phyloP scores from a whole-genome alignment of 257 asterid species.

The Solanum pinnatisectum region DNA sequence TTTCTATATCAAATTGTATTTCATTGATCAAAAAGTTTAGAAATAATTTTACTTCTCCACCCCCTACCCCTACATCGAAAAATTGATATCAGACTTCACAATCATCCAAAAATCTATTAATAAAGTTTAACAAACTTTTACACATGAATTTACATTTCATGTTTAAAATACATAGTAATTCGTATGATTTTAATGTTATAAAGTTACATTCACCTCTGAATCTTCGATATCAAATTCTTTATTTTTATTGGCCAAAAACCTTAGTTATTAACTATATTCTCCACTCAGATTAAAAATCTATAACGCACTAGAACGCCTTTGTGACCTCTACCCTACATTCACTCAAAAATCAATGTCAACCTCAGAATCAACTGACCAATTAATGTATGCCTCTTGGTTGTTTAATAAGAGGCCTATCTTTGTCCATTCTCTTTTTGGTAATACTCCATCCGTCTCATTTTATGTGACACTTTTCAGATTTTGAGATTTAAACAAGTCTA shows the following conservation, averaged over 20 bases:
- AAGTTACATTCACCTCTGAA: not conserved
- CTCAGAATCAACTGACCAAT: slow-evolving; percentile 22
- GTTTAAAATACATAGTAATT: not conserved
- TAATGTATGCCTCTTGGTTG: not conserved
- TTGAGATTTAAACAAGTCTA: no score
- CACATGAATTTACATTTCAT: not conserved
- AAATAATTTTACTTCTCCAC: not conserved
- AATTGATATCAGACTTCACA: slow-evolving; percentile 37
- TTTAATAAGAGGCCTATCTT: not conserved
- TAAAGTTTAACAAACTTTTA: not conserved
- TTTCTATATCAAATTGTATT: not conserved
- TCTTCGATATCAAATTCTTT: not conserved
- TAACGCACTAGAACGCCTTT: not conserved
- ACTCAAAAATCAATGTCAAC: slow-evolving; percentile 26
- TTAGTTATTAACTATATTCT: slow-evolving; percentile 1
- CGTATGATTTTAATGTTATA: not conserved
- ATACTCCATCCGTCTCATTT: no score
- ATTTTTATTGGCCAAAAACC: slow-evolving; percentile 7
- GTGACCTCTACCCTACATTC: not conserved
- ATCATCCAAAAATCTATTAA: slow-evolving; percentile 4
- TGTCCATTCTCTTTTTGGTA: not conserved
- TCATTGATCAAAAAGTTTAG: slow-evolving; percentile 6
- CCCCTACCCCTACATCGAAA: not conserved
- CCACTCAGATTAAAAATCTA: slow-evolving; percentile 1
- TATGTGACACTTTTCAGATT: no score